Evolutionary conservation across 208 protist genomes (phyloP).

Genomic region (Leishmania braziliensis): DNA sequence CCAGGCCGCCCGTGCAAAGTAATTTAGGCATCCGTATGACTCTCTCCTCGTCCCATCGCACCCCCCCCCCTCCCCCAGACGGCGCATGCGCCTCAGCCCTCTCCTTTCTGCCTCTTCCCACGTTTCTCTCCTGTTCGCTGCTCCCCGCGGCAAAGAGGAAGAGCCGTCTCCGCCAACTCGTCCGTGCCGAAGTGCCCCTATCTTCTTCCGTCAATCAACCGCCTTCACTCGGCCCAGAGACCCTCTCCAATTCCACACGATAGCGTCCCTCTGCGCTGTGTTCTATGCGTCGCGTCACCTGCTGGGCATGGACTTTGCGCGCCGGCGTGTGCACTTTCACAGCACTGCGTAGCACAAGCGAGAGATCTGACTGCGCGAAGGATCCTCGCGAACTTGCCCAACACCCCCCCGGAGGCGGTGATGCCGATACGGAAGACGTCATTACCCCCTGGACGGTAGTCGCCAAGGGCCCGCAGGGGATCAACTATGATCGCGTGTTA

Average conservation of each 20-base stretch:
- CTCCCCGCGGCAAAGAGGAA: neutral
- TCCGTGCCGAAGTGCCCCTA: neutral
- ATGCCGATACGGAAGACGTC: constrained; percentile 35
- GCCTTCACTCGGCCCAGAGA: neutral
- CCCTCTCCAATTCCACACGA: neutral
- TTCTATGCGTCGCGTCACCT: neutral
- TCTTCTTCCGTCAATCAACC: neutral
- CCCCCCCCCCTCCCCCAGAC: neutral
- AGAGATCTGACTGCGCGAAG: neutral
- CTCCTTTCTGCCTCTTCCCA: neutral
- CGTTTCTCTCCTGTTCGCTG: neutral
- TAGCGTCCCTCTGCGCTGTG: neutral
- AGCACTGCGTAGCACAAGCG: neutral
- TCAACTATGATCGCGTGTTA: constrained; percentile 87
- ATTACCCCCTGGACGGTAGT: constrained; percentile 83
- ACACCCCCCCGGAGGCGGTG: neutral
- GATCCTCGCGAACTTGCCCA: neutral
- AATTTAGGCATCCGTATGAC: neutral
- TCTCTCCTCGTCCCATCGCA: neutral
- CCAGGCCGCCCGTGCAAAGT: neutral
- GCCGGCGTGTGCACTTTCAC: neutral
- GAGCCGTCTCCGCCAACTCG: neutral
- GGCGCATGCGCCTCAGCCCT: neutral
- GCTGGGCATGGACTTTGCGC: neutral
- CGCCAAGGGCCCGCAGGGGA: constrained; percentile 71